These are phyloP conservation scores for Tetrahymena thermophila DNA, from an alignment of 73 alveolate genomes.

Conservation along the genomic window DNA sequence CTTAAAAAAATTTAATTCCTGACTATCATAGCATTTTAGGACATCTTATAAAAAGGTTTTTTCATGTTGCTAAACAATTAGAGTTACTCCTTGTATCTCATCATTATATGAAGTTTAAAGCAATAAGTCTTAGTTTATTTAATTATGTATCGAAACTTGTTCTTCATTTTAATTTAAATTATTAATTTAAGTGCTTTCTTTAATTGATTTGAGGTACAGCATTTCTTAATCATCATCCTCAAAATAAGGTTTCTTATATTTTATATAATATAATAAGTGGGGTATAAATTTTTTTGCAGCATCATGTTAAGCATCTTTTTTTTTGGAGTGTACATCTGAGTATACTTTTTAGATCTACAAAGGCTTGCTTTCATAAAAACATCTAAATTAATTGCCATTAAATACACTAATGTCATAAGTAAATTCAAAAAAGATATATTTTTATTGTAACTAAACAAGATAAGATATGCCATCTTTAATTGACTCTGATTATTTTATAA, in stretches of 20 bases:
- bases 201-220: neutral
- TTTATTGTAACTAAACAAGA: neutral
- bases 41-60: neutral
- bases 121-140: neutral
- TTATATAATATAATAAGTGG: neutral
- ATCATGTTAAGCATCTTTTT: neutral
- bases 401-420: neutral
- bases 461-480: neutral
- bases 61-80: neutral
- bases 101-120: neutral
- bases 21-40: neutral
- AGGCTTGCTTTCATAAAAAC: neutral
- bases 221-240: neutral
- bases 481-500: neutral
- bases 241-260: neutral
- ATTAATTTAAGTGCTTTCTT: neutral
- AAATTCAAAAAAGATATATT: neutral
- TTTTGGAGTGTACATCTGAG: neutral
- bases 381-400: neutral
- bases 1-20: neutral
- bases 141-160: neutral
- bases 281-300: neutral
- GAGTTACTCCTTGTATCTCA: neutral
- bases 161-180: too few species aligned
- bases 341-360: neutral